phyloP scores from a whole-genome alignment of 2,329 filamentous ascomycete species.

The Pseudogymnoascus sp. region DNA sequence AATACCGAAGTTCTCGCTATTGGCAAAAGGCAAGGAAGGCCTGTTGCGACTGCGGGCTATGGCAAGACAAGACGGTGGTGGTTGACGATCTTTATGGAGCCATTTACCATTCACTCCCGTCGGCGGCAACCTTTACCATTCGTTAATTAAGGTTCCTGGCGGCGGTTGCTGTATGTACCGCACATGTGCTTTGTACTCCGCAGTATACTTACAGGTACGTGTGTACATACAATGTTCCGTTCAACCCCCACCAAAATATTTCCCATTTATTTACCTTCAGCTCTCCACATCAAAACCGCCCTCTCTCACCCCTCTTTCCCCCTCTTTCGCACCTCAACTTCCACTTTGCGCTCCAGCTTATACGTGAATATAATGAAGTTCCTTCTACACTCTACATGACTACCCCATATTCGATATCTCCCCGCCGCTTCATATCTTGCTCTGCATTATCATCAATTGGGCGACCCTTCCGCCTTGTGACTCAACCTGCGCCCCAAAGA shows the following conservation, averaged over 20 bases:
- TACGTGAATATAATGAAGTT: not conserved
- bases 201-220: not conserved
- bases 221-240: not conserved
- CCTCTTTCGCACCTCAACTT: not conserved
- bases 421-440: not conserved
- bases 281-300: not conserved
- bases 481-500: not conserved
- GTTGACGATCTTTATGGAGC: conserved; percentile 4
- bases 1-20: not conserved
- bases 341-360: not conserved
- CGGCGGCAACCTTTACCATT: not conserved
- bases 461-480: not conserved
- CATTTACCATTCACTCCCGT: not conserved
- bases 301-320: not conserved
- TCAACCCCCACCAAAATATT: conserved; percentile 5
- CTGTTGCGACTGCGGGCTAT: not conserved
- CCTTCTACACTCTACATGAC: not conserved
- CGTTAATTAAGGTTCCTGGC: conserved; percentile 4
- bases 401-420: not conserved
- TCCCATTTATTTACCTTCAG: conserved; percentile 1
- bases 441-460: not conserved
- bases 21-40: conserved; percentile 5
- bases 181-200: not conserved
- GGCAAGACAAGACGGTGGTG: not conserved
- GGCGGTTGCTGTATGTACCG: not conserved